phyloP scores from a whole-genome alignment of 2,329 filamentous ascomycete species.

The Calonectria montana region DNA sequence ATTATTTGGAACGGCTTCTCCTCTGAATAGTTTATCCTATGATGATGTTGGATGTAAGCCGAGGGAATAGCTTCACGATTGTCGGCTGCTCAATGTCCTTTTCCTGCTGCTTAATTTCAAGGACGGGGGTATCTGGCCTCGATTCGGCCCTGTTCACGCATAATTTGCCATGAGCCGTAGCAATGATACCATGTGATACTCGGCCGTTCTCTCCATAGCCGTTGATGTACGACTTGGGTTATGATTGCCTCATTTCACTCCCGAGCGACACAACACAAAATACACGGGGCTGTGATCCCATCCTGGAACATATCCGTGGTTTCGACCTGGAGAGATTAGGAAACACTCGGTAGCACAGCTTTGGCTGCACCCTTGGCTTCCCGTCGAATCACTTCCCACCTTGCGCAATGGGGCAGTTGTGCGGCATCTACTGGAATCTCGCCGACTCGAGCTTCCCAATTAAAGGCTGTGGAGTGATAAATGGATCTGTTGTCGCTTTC shows the following conservation, averaged over 20 bases:
- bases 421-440: not conserved
- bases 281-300: constrained; percentile 24
- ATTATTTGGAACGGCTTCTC: not conserved
- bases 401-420: constrained; percentile 1
- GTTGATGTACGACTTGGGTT: constrained; percentile 39
- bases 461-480: not conserved
- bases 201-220: constrained; percentile 33
- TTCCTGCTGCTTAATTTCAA: not conserved
- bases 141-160: not conserved
- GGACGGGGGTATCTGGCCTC: not conserved
- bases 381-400: constrained; percentile 29
- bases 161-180: not conserved
- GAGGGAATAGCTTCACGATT: not conserved
- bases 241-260: constrained; percentile 43
- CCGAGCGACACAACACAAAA: constrained; percentile 26
- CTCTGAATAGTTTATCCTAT: no score
- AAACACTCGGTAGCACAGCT: constrained; percentile 33
- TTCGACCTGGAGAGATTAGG: constrained; percentile 28
- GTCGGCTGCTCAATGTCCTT: not conserved
- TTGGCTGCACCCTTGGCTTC: constrained; percentile 29
- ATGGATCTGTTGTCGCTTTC: not conserved
- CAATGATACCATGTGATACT: constrained; percentile 33
- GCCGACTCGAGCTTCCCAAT: not conserved
- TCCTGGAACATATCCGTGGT: constrained; percentile 31
- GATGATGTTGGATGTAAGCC: no score